Percentiles rank a stretch among this genome's conserved stretches.
Conservation (phyloP, 306 rosid species). For the Casuarina glauca region DNA sequence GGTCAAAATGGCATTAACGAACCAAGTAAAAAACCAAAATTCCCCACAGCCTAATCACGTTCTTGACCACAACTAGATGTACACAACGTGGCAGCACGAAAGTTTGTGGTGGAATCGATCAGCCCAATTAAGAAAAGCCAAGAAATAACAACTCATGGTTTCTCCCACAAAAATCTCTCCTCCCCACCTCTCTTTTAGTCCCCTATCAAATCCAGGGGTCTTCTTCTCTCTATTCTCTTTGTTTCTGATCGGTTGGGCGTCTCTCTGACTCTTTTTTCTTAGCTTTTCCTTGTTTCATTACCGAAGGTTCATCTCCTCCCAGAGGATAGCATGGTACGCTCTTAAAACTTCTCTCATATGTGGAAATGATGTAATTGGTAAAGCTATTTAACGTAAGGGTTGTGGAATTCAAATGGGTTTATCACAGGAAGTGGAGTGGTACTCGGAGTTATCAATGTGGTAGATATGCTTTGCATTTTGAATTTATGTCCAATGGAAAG, state of each 20-base stretch:
- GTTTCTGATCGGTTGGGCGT: not conserved
- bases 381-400: not conserved
- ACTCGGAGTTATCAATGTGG: too few species aligned
- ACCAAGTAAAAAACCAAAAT: not conserved
- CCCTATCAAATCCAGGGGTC: not conserved
- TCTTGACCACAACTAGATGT: not conserved
- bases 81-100: slow-evolving; percentile 21
- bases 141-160: slow-evolving; percentile 12
- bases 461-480: too few species aligned
- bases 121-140: slow-evolving; percentile 1
- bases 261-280: not conserved
- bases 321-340: slow-evolving; percentile 21
- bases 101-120: slow-evolving; percentile 19
- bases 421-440: too few species aligned
- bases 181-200: slow-evolving; percentile 13
- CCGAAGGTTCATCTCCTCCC: not conserved
- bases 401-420: too few species aligned
- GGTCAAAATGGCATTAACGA: slow-evolving; percentile 3
- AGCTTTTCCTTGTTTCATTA: not conserved
- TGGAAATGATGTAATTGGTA: not conserved
- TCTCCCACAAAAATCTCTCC: slow-evolving; percentile 31
- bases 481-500: too few species aligned
- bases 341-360: not conserved
- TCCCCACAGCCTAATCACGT: not conserved
- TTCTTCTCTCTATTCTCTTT: not conserved